Conservation (phyloP, 129 eudicot genomes). For the Flaveria linearis region DNA sequence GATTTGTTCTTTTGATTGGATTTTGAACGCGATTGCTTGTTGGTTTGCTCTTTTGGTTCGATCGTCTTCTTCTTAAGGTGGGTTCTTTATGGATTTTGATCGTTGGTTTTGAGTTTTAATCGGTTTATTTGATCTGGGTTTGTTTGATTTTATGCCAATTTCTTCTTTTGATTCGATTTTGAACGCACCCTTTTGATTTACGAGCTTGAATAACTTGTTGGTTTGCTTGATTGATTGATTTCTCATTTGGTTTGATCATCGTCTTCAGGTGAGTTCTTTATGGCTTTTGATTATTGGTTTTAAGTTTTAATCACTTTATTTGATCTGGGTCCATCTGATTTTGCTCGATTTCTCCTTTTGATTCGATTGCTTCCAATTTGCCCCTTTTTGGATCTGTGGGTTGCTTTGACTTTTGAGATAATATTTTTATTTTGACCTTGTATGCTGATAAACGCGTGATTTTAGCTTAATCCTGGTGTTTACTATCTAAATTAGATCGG, state of each 20-base stretch:
- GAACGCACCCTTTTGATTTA: too few relatives aligned
- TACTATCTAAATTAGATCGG: background rate
- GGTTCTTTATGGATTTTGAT: background rate
- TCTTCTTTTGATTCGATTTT: too few relatives aligned
- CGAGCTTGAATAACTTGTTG: background rate
- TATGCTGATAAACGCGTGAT: background rate
- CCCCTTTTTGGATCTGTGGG: background rate
- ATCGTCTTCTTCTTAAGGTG: conserved; percentile 4
- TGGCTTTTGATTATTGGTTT: background rate
- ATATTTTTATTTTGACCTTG: background rate
- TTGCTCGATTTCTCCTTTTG: background rate
- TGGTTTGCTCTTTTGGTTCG: background rate
- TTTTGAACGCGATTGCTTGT: background rate
- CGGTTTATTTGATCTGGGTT: background rate
- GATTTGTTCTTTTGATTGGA: too few relatives aligned
- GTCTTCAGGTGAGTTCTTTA: conserved; percentile 8
- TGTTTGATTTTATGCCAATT: too few relatives aligned
- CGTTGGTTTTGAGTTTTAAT: background rate
- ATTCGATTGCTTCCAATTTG: background rate
- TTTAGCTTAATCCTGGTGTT: conserved; percentile 1
- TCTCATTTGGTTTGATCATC: background rate
- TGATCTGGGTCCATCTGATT: background rate
- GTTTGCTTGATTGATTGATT: background rate
- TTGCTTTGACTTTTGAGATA: conserved; percentile 3
- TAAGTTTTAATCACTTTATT: background rate